Conservation (phyloP, 768 basidiomycete genomes). For the Psilocybe cubensis region DNA sequence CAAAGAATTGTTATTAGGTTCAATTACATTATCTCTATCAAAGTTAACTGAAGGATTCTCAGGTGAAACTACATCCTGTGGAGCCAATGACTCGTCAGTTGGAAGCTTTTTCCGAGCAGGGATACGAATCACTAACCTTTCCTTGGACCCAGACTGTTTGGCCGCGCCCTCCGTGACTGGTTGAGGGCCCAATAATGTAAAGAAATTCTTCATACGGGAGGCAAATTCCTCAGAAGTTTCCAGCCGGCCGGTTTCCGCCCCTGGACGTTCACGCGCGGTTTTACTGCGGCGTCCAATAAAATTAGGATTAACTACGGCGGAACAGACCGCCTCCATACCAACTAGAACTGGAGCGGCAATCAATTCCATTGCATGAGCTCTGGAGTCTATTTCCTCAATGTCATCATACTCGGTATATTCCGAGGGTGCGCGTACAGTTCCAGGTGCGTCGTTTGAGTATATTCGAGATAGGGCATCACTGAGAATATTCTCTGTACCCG, state of each 20-base stretch:
- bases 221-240: constrained; percentile 17
- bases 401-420: constrained; percentile 20
- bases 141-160: not conserved
- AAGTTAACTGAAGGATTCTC: no score
- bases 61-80: not conserved
- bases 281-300: no score
- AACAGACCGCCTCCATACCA: not conserved
- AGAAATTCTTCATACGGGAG: not conserved
- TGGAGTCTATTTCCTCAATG: constrained; percentile 15
- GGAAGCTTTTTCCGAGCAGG: not conserved
- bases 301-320: not conserved
- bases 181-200: constrained; percentile 6
- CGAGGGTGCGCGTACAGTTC: constrained; percentile 19
- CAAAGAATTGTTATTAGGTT: not conserved
- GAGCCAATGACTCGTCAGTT: not conserved
- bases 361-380: not conserved
- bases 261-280: not conserved
- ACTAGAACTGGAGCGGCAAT: constrained; percentile 3
- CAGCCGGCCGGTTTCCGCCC: constrained; percentile 4
- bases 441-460: constrained; percentile 26
- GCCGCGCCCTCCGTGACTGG: not conserved
- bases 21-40: not conserved
- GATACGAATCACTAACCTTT: constrained; percentile 5
- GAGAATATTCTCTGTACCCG: constrained; percentile 39
- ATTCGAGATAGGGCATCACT: constrained; percentile 43